Evolutionary conservation across 2,329 filamentous ascomycete genomes (phyloP).

Genomic region (Alternaria sp.): DNA sequence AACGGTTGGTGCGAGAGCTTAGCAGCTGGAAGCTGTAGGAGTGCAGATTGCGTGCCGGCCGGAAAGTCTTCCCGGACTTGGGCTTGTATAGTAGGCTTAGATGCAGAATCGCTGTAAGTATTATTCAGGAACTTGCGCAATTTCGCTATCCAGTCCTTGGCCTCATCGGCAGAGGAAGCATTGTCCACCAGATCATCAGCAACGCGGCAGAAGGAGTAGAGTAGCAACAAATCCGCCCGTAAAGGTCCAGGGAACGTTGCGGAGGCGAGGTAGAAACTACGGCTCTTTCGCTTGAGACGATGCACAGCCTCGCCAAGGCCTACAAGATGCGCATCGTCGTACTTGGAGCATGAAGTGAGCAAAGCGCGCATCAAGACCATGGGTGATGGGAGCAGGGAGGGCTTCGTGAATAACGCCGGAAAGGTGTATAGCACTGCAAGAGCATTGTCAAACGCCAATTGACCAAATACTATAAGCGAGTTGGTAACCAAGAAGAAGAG

Average conservation of each 20-base stretch:
- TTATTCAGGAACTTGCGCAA: conserved; percentile 67
- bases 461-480: conserved; percentile 72
- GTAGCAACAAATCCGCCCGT: conserved; percentile 71
- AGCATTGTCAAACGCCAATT: conserved; percentile 74
- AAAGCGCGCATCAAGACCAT: conserved; percentile 63
- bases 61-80: conserved; percentile 64
- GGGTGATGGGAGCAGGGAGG: conserved; percentile 61
- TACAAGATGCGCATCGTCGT: conserved; percentile 66
- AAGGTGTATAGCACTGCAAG: conserved; percentile 72
- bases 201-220: conserved; percentile 79
- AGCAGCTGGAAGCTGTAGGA: conserved; percentile 67
- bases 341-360: conserved; percentile 57
- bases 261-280: conserved; percentile 78
- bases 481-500: conserved; percentile 78
- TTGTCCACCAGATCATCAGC: conserved; percentile 79
- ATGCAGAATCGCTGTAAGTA: conserved; percentile 53
- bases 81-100: conserved; percentile 10
- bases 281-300: conserved; percentile 70
- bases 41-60: conserved; percentile 60
- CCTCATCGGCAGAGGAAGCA: conserved; percentile 62
- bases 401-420: conserved; percentile 63
- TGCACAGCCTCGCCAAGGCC: conserved; percentile 68
- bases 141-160: conserved; percentile 66
- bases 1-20: conserved; percentile 68
- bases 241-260: conserved; percentile 73